A percentile compares a stretch with the other conserved stretches of the same genome.
Evolutionary conservation across 345 rosid genomes (phyloP).

Genomic region (Acer negundo): DNA sequence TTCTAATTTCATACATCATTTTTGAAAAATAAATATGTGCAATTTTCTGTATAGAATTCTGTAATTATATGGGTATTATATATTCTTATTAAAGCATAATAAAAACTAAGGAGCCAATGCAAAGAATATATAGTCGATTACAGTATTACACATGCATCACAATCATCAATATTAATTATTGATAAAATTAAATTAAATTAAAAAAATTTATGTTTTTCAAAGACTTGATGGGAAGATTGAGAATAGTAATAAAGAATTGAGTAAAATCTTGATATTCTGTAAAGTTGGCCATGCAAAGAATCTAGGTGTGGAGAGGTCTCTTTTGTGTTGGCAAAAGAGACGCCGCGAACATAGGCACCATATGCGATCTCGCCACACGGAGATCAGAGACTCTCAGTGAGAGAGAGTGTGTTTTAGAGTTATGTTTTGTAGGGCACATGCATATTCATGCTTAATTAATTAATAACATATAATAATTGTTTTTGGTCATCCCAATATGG

Average conservation of each 20-base stretch:
- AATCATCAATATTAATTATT: slow-evolving; percentile 1
- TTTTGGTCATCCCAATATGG: not conserved
- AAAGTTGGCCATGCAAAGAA: slow-evolving; percentile 15
- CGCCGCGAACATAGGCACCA: slow-evolving; percentile 68
- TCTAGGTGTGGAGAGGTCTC: not conserved
- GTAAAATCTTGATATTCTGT: slow-evolving; percentile 16
- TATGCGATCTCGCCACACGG: slow-evolving; percentile 39
- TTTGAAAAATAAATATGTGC: not conserved
- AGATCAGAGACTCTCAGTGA: slow-evolving; percentile 1
- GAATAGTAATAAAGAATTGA: not conserved
- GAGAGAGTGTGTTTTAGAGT: slow-evolving; percentile 5
- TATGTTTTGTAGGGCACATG: slow-evolving; percentile 34
- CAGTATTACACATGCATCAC: slow-evolving; percentile 1
- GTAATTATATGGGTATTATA: not conserved
- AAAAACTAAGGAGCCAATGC: not conserved
- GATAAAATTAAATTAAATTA: too few relatives aligned
- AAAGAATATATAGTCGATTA: slow-evolving; percentile 11
- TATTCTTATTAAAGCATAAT: not conserved
- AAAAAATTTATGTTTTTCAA: not conserved
- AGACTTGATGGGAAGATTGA: not conserved
- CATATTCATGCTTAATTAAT: slow-evolving; percentile 31
- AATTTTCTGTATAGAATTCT: not conserved
- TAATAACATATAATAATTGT: not conserved
- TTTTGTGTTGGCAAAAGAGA: slow-evolving; percentile 41
- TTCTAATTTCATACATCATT: not conserved